Evolutionary conservation across 257 asterid species (phyloP), one percentile per base, ranked within the genome.

Genomic region (Solanum chmielewskii): DNA sequence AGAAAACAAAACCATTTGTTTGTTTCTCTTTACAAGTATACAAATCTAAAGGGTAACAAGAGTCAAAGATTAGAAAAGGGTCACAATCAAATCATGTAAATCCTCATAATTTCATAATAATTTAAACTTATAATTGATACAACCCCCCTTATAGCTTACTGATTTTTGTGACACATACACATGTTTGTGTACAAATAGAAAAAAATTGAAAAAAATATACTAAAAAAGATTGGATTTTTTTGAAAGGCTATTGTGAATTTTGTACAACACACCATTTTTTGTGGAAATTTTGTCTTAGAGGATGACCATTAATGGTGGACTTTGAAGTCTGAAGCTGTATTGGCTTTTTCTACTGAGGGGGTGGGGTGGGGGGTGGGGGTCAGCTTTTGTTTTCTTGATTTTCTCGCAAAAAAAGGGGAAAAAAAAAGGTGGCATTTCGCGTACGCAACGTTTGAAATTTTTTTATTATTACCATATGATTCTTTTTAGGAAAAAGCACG

Each of bases 1-100:
- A 77, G 62, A 42, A 44, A 77, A n/a, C 64, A 25, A 80, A 80
- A 80, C 66, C n/a, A 47, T 75, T 75, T 75, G 83, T 39, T 75
- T 75, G 56, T 76, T 49, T 80, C 45, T 56, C 16, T 18, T 52
- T 85, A 78, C 49, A n/a, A 66, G 82, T 68, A 66, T 70, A 69
- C 73, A 8, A 39, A 16, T 29, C 45, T 59, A 56, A 52, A 71
- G 7, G 85, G 11, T 80, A 27, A 29, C 85, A 64, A 59, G 27
- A 76, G 88, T 83, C 91, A 86, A 74, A 75, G 78, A 86, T 75
- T 62, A 83, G 33, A 29, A 45, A 44, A 80, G 25, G 62, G 87
- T 75, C 83, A 74, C 84, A 31, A 66, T 88, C 88, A 47, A 9
- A 80, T 80, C 83, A 41, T 76, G 29, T 10, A 56, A 74, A 37